Evolutionary conservation across 345 rosid species (phyloP), one percentile per base, ranked within the genome.

Genomic region (Fremontodendron californicum): DNA sequence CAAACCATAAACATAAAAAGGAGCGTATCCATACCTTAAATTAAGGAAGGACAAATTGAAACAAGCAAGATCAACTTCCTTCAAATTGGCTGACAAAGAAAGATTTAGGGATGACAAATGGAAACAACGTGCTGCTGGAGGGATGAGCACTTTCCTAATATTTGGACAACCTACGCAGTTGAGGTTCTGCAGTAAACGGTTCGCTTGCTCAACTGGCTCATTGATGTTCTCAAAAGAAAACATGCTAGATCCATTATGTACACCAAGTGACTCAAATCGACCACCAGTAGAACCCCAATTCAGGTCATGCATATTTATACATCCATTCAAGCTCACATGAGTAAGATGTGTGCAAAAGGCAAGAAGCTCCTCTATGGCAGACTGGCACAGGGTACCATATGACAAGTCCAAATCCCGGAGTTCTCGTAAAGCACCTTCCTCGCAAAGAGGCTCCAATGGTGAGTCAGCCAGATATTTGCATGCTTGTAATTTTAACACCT

Each of bases 281-380:
- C 79, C 88, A 82, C 80, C 84, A 84, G 75, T 78, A 74, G 83
- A 82, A 80, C 89, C 92, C 99, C 98, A 96, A 80, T 92, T 89
- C 63, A 96, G 91, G 87, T 96, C 97, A 80, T 94, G 98, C 97
- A 96, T 89, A 80, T 94, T 96, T 55, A 81, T 85, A 80, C 97
- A 96, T 76, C 97, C 99, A 70, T 91, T 94, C 89, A 96, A 89
- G 87, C 98, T 93, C 86, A 94, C 79, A 77, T 92, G 99, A 67
- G 97, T 96, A 77, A 96, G 90, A 81, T 91, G 95, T 12, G 94
- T 92, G 85, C 98, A 93, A 82, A 81, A 89, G 27, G 95, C 89
- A 86, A 96, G 98, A 81, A 96, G 94, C 85, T 94, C 94, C 87
- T 92, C 98, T 73, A 96, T 92, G 72, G 99, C 97, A 49, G 94